Base-by-base conservation (phyloP, 352 stramenopile species). In the Vaucheria bursata region DNA sequence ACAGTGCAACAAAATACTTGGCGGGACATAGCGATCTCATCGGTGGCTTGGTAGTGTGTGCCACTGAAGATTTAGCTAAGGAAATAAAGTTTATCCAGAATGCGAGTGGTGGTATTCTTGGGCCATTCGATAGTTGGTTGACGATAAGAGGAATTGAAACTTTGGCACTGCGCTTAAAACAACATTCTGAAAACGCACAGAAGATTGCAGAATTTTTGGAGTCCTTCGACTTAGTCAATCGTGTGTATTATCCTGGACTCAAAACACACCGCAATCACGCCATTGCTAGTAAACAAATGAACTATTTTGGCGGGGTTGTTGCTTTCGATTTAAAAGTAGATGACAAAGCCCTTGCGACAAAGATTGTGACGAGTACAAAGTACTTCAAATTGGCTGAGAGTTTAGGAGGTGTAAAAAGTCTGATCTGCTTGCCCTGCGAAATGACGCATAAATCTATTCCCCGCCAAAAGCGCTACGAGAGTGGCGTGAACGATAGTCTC, bases 1-100 rank as follows among this genome's bases (percentile, higher is more conserved):
- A 98, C 85, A 96, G 89, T 50, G 92, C 89, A 32, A 99, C 95
- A 59, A 98, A 99, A 86, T 98, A 97, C 80, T 87, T 98, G 65
- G 93, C 88, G 75, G 94, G 95, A 64, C 95, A 99, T 86, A 96
- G 89, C 49, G 94, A 98, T 86, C 94, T 94, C 34, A 90, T 98
- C 82, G 89, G 93, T 4, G 95, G 95, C 7, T 88, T 96, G 45
- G 85, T 97, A 37, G 94, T 90, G 66, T 85, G 84, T 76, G 93
- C 89, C 83, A 82, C 59, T 39, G 73, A 74, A 68, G 74, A 74
- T 39, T 86, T 79, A 38, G 49, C 50, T 59, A 74, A 84, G 35
- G 72, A 74, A 40, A 69, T 93, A 0, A 49, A 82, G 34, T 75
- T 84, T 32, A 80, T 91, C 2, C 88, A 91, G 79, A 88, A 87